phyloP scores from a whole-genome alignment of 768 basidiomycete species.

The Rhizopogon vulgaris region DNA sequence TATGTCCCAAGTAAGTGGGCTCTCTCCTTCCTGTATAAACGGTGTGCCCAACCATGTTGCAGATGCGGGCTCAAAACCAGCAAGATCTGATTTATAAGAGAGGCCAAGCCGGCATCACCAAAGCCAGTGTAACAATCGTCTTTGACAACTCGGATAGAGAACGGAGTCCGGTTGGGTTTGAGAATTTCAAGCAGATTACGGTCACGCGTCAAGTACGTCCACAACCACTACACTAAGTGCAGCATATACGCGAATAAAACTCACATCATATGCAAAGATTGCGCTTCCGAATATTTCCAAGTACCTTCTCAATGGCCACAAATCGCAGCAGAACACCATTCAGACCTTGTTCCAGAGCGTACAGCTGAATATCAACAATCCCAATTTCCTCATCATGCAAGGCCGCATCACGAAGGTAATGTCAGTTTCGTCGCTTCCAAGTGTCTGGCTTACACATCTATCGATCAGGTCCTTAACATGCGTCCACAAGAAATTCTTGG shows the following conservation, averaged over 20 bases:
- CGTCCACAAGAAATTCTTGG: slow-evolving; percentile 95
- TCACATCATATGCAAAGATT: slow-evolving; percentile 47
- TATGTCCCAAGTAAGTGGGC: slow-evolving; percentile 69
- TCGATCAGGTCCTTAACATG: slow-evolving; percentile 84
- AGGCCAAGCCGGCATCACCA: slow-evolving; percentile 93
- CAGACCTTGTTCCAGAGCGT: slow-evolving; percentile 95
- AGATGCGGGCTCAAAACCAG: slow-evolving; percentile 95
- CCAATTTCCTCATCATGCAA: slow-evolving; percentile 99
- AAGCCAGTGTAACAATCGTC: slow-evolving; percentile 97
- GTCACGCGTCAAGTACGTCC: slow-evolving; percentile 85
- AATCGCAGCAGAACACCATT: slow-evolving; percentile 74
- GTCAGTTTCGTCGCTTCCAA: neutral
- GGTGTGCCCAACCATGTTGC: neutral
- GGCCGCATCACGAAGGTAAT: slow-evolving; percentile 94
- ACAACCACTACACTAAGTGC: neutral
- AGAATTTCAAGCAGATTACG: slow-evolving; percentile 82
- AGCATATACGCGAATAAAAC: neutral
- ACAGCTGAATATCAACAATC: slow-evolving; percentile 98
- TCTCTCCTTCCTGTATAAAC: neutral
- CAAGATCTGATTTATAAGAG: slow-evolving; percentile 99
- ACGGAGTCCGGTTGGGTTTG: slow-evolving; percentile 78
- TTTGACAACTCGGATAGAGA: slow-evolving; percentile 93
- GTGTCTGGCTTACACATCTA: neutral
- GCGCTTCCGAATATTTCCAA: slow-evolving; percentile 91
- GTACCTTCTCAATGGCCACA: slow-evolving; percentile 95